phyloP scores from a whole-genome alignment of 2,329 filamentous ascomycete genomes.

The Alternaria longipes region DNA sequence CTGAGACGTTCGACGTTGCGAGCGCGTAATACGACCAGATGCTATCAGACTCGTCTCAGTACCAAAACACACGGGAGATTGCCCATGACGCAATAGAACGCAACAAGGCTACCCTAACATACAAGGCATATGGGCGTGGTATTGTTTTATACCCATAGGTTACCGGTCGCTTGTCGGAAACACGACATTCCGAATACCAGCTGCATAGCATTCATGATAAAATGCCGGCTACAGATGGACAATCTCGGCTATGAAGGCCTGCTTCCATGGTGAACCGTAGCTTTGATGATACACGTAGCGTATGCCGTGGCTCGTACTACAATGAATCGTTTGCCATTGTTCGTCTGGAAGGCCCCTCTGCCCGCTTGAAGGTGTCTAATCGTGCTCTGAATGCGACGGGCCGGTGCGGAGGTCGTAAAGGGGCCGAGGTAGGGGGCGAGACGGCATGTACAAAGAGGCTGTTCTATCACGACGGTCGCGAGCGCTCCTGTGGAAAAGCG shows the following conservation, averaged over 20 bases:
- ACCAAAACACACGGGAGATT: constrained; percentile 1
- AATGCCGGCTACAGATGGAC: background rate
- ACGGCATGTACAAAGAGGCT: background rate
- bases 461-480: background rate
- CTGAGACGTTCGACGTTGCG: constrained; percentile 41
- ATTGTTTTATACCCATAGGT: constrained; percentile 1
- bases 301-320: background rate
- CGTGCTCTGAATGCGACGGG: background rate
- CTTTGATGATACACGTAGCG: background rate
- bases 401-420: background rate
- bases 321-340: background rate
- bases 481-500: background rate
- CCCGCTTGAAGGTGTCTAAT: background rate
- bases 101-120: background rate
- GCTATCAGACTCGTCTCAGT: constrained; percentile 24
- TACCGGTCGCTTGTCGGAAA: constrained; percentile 9
- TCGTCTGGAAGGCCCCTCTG: background rate
- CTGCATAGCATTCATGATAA: background rate
- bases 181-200: background rate
- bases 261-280: background rate
- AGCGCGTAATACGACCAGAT: constrained; percentile 24
- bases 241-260: background rate
- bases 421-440: background rate
- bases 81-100: background rate
- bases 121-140: background rate